A percentile compares a stretch with the other conserved stretches of the same genome.
Conservation (phyloP, 1,139 yeast species). For the Lodderomyces pseudojiufengensis region DNA sequence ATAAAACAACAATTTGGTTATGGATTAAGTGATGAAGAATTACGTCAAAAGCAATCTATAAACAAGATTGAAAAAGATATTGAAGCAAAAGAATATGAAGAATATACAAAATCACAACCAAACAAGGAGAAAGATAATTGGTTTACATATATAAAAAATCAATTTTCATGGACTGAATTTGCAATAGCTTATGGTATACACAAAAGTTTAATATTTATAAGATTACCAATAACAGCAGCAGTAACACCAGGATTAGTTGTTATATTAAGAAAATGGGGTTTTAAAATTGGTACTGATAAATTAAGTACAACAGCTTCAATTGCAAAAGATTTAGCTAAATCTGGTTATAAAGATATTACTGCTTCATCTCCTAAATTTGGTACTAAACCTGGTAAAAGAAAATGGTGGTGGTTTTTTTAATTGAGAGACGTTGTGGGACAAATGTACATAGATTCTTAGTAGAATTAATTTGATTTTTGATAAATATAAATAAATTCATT, state of each 20-base stretch:
- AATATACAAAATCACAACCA: constrained; percentile 3
- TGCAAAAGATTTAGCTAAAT: constrained; percentile 17
- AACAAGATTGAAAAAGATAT: constrained; percentile 23
- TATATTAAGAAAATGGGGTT: constrained; percentile 70
- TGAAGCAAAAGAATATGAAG: constrained; percentile 1
- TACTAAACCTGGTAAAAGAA: constrained; percentile 44
- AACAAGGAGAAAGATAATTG: too few relatives aligned
- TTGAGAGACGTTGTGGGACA: too few relatives aligned
- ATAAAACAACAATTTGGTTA: constrained; percentile 59
- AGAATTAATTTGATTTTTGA: constrained; percentile 7
- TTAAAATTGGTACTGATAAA: constrained; percentile 61
- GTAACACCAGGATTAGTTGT: constrained; percentile 79
- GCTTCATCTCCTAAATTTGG: constrained; percentile 51
- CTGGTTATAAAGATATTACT: constrained; percentile 27
- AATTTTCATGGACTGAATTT: constrained; percentile 61
- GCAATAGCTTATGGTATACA: constrained; percentile 92
- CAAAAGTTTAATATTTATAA: constrained; percentile 73
- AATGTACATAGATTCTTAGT: not conserved
- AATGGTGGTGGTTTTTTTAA: constrained; percentile 61
- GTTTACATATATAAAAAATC: constrained; percentile 13
- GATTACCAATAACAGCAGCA: constrained; percentile 91
- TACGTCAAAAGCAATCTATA: constrained; percentile 32
- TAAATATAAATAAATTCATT: too few relatives aligned
- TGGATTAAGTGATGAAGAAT: constrained; percentile 43
- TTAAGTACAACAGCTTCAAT: constrained; percentile 31